These are phyloP conservation scores for Clarireedia monteithiana DNA, from an alignment of 2,329 filamentous ascomycete species.

Conservation along the genomic window DNA sequence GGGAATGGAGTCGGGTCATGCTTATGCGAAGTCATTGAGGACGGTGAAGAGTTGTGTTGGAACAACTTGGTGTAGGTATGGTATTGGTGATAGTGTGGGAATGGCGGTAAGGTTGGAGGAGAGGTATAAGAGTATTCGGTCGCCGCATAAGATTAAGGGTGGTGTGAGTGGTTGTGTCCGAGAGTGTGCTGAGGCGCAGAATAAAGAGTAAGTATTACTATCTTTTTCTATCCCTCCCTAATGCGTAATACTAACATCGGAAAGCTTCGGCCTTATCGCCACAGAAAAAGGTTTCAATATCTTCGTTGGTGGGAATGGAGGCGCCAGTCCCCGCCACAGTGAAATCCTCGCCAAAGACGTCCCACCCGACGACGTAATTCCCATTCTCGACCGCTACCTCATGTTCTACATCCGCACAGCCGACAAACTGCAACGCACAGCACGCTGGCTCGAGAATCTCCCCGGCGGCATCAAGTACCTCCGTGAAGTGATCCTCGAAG, in stretches of 20 bases:
- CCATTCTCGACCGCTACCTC: conserved; percentile 80
- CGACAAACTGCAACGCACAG: conserved; percentile 82
- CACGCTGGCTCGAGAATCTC: conserved; percentile 77
- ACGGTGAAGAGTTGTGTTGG: conserved; percentile 92
- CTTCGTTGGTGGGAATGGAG: conserved; percentile 84
- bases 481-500: conserved; percentile 72
- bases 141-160: conserved; percentile 85
- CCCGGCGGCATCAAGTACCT: conserved; percentile 81
- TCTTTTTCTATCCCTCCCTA: background rate
- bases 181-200: conserved; percentile 87
- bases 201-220: conserved; percentile 61
- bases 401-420: conserved; percentile 93
- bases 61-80: conserved; percentile 84
- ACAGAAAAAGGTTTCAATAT: conserved; percentile 93
- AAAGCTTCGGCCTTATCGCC: conserved; percentile 78
- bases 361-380: conserved; percentile 70
- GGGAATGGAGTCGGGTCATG: conserved; percentile 85
- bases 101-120: conserved; percentile 85
- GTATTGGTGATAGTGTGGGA: conserved; percentile 82
- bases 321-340: conserved; percentile 73
- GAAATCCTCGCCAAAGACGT: conserved; percentile 84
- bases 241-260: conserved; percentile 8
- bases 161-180: conserved; percentile 87
- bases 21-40: conserved; percentile 80
- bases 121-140: conserved; percentile 85